A percentile compares a stretch with the other conserved stretches of the same genome.
Conservation (phyloP, 1,284 basidiomycete genomes). For the Omphalotus olearius region DNA sequence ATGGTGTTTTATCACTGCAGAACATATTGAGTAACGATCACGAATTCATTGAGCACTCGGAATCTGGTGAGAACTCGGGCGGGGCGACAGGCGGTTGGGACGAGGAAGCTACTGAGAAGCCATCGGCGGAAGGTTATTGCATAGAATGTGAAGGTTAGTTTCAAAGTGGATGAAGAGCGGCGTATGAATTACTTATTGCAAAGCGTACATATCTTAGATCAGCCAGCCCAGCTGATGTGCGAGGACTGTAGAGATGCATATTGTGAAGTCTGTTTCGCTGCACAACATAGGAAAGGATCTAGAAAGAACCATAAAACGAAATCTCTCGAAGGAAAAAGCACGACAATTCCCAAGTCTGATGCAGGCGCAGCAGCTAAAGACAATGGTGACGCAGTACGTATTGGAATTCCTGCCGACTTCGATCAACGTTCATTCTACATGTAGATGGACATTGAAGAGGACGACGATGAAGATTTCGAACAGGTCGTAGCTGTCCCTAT, state of each 20-base stretch:
- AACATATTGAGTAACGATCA: constrained; percentile 62
- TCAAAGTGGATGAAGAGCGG: background rate
- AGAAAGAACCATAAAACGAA: constrained; percentile 62
- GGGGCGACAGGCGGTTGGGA: constrained; percentile 53
- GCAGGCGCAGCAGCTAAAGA: constrained; percentile 12
- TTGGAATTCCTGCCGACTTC: constrained; percentile 7
- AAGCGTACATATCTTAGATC: constrained; percentile 49
- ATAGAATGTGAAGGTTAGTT: constrained; percentile 77
- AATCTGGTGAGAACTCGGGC: constrained; percentile 23
- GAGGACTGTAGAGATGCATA: constrained; percentile 67
- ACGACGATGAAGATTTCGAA: constrained; percentile 48
- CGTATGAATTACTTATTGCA: background rate
- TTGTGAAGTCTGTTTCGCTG: constrained; percentile 79
- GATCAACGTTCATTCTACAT: constrained; percentile 10
- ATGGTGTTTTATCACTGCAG: constrained; percentile 48
- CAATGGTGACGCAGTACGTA: constrained; percentile 27
- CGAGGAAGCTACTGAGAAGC: constrained; percentile 48
- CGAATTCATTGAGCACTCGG: constrained; percentile 53
- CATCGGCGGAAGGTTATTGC: constrained; percentile 62
- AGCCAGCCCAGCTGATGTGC: constrained; percentile 71
- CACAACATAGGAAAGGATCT: constrained; percentile 76
- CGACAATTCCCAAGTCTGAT: constrained; percentile 20
- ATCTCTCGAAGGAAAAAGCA: constrained; percentile 31
- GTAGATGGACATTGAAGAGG: constrained; percentile 50
- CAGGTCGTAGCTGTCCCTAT: constrained; percentile 27